Conservation (phyloP, 2,329 filamentous ascomycete species). For the Apiospora phragmitis region DNA sequence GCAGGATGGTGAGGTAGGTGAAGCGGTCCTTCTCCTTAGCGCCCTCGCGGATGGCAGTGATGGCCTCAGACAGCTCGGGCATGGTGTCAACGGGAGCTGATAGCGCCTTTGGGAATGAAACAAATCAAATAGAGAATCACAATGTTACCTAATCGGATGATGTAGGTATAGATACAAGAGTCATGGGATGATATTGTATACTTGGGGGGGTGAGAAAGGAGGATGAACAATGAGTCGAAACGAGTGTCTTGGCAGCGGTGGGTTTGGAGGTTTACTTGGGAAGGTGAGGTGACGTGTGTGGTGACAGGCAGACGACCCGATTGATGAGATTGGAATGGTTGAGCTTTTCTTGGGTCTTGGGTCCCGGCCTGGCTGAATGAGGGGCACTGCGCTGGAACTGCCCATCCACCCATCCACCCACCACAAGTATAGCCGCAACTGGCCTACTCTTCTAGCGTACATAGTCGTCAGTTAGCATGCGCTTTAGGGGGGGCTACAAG, state of each 20-base stretch:
- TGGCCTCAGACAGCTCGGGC: constrained; percentile 25
- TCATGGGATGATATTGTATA: background rate
- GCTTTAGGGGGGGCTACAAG: background rate
- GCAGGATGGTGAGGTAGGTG: constrained; percentile 77
- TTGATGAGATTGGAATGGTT: background rate
- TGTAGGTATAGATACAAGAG: background rate
- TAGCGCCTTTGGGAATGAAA: background rate
- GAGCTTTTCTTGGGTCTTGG: background rate
- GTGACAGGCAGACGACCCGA: background rate
- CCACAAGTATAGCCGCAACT: background rate
- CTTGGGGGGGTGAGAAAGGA: background rate
- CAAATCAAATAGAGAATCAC: background rate
- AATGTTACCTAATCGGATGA: background rate
- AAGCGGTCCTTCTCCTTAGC: constrained; percentile 56
- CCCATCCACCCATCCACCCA: background rate
- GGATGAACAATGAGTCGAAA: background rate
- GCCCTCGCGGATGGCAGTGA: constrained; percentile 31
- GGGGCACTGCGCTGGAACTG: background rate
- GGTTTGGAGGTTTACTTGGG: constrained; percentile 1
- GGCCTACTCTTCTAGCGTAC: background rate
- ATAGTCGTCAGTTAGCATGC: background rate
- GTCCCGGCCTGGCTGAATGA: background rate
- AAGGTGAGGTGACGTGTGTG: constrained; percentile 2
- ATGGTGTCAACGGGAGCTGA: background rate
- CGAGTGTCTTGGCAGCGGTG: background rate